Conservation (phyloP, 768 basidiomycete genomes). For the Pulveroboletus sp. region DNA sequence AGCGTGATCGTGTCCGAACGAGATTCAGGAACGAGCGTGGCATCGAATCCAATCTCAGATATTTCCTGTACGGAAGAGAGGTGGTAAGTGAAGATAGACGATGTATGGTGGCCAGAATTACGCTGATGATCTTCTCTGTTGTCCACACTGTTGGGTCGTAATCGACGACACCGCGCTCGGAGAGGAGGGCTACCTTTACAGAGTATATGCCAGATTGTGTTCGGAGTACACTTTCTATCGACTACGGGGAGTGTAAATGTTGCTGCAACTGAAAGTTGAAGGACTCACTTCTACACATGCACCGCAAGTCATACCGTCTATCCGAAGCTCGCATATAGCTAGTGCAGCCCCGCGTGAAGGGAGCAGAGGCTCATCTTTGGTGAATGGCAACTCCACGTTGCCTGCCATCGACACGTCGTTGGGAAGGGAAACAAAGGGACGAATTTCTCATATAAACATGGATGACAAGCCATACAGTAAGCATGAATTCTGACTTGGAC, state of each 20-base stretch:
- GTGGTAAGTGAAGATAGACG: slow-evolving; percentile 2
- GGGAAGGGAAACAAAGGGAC: not conserved
- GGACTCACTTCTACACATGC: slow-evolving; percentile 76
- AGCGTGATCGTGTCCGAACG: slow-evolving; percentile 67
- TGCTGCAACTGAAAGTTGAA: not conserved
- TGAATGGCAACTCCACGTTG: slow-evolving; percentile 6
- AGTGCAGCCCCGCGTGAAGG: slow-evolving; percentile 10
- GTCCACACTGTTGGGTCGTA: slow-evolving; percentile 84
- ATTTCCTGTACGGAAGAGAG: slow-evolving; percentile 58
- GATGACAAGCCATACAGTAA: not conserved
- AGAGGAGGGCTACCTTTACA: slow-evolving; percentile 93
- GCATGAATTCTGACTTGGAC: too few species aligned
- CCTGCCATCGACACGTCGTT: slow-evolving; percentile 5
- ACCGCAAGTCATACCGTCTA: slow-evolving; percentile 90
- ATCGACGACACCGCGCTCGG: slow-evolving; percentile 88
- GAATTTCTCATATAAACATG: not conserved
- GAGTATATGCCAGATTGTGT: slow-evolving; percentile 85
- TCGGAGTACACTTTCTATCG: slow-evolving; percentile 81
- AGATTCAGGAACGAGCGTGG: slow-evolving; percentile 63
- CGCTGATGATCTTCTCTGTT: slow-evolving; percentile 70
- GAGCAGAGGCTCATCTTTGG: slow-evolving; percentile 20
- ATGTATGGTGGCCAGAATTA: slow-evolving; percentile 24
- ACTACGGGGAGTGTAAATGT: slow-evolving; percentile 35
- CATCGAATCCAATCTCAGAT: slow-evolving; percentile 89
- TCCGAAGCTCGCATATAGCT: slow-evolving; percentile 60